Conservation (phyloP, 2,329 filamentous ascomycete genomes). For the Sporothrix variecibatus region DNA sequence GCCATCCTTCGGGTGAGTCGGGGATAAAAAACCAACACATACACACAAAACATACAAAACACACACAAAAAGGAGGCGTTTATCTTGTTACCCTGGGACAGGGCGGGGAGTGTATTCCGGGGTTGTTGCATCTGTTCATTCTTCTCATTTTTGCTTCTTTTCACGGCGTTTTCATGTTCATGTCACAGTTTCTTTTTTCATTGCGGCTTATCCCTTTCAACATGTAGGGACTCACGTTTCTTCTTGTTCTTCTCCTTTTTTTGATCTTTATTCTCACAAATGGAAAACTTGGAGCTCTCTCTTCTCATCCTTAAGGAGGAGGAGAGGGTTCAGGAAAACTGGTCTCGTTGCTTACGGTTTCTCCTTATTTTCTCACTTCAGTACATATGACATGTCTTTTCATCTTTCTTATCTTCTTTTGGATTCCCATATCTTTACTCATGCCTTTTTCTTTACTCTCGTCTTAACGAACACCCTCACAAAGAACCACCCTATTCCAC, state of each 20-base stretch:
- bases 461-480: not conserved
- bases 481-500: not conserved
- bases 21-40: not conserved
- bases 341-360: not conserved
- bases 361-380: not conserved
- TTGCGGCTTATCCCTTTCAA: not conserved
- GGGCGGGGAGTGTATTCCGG: not conserved
- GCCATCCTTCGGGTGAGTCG: not conserved
- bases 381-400: not conserved
- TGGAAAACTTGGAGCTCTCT: not conserved
- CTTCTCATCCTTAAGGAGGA: too few species aligned
- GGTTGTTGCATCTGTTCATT: not conserved
- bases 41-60: not conserved
- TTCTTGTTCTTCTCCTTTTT: not conserved
- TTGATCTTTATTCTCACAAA: not conserved
- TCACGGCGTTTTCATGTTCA: not conserved
- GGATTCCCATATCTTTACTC: constrained; percentile 6
- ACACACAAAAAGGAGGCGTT: constrained; percentile 11
- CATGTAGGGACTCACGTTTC: constrained; percentile 8
- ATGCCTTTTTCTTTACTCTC: not conserved
- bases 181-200: not conserved
- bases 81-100: constrained; percentile 6
- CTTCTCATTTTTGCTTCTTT: not conserved
- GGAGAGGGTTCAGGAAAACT: not conserved
- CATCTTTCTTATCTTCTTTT: not conserved